phyloP scores from a whole-genome alignment of 1,284 basidiomycete species.

The Xerocomus nothofagi region DNA sequence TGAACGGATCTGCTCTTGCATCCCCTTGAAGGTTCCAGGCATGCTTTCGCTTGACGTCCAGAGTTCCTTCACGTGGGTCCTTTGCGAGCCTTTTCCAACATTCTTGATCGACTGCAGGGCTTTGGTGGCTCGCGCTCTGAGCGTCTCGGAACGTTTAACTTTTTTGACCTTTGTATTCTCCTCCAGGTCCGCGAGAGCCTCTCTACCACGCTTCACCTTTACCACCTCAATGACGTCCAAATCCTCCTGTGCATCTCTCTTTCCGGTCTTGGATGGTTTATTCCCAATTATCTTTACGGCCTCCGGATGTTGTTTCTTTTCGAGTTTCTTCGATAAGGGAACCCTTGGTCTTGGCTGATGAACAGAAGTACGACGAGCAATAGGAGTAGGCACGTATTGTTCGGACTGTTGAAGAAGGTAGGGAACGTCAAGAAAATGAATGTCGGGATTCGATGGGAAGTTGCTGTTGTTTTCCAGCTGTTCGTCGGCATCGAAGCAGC shows the following conservation, averaged over 20 bases:
- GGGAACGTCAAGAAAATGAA: constrained; percentile 44
- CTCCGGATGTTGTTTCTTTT: constrained; percentile 34
- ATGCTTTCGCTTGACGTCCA: constrained; percentile 36
- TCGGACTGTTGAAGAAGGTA: constrained; percentile 31
- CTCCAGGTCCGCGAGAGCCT: constrained; percentile 28
- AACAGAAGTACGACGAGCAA: constrained; percentile 22
- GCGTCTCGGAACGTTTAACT: constrained; percentile 51
- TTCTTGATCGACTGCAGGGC: constrained; percentile 64
- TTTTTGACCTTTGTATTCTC: constrained; percentile 31
- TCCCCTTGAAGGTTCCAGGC: constrained; percentile 30
- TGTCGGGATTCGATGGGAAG: constrained; percentile 39
- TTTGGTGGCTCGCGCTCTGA: constrained; percentile 57
- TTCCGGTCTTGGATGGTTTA: constrained; percentile 23
- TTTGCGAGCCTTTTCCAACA: constrained; percentile 43
- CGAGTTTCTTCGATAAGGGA: constrained; percentile 34
- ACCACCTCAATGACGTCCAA: constrained; percentile 66
- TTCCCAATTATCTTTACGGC: constrained; percentile 27
- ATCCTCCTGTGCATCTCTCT: constrained; percentile 34
- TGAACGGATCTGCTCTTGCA: constrained; percentile 22
- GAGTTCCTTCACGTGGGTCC: constrained; percentile 40
- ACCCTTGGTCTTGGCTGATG: constrained; percentile 20
- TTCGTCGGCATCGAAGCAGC: constrained; percentile 61
- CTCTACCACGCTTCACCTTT: constrained; percentile 54
- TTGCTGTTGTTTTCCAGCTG: constrained; percentile 24
- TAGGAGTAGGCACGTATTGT: constrained; percentile 14